Evolutionary conservation across 192 early-diverging fungal species (phyloP), one percentile per base, ranked within the genome.

Genomic region (Funneliformis mosseae): DNA sequence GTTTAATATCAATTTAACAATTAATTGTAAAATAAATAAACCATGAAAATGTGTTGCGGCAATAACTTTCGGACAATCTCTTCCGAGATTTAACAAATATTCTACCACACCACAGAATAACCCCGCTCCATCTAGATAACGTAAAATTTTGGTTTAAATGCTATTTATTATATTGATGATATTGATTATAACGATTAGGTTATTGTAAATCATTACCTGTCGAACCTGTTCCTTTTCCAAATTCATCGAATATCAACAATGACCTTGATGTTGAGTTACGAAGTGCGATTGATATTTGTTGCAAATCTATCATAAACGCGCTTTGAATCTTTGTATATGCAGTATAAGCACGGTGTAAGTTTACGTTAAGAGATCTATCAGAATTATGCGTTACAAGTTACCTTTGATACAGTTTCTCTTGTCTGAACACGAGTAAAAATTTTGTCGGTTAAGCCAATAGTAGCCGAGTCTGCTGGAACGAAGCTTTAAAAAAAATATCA

Each of bases 1-100:
- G 3, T 33, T 33, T 33, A 33, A 33, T 33, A 33, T 33, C 33
- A 33, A 33, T 3, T 33, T 33, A 33, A 33, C 33, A 33, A 33
- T 33, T 0, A 33, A 2, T 33, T 33, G 41, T 12, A 16, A 83
- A 23, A 55, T 3, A 70, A 77, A 8, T 8, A 63, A 60, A 92
- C 92, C 93, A 82, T 97, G 95, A 79, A 96, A 98, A 82, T 98
- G 97, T 0, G 97, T 98, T 8, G 92, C 92, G 0, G 93, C 92
- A 39, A 97, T 28, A 0, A 96, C 83, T 28, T 87, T 88, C 45
- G 96, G 95, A 25, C 89, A 92, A 9, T 85, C 76, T 5, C 76
- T 61, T 7, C 76, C 81, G 4, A 84, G 84, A 11, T 74, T 76
- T 23, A 88, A 68, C 74, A 97, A 88, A 21, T 89, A 61, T 42